Percentiles rank a stretch among this genome's conserved stretches.
Evolutionary conservation across 495 filamentous ascomycete species (phyloP).

Genomic region (Opeltia flavorubescens): DNA sequence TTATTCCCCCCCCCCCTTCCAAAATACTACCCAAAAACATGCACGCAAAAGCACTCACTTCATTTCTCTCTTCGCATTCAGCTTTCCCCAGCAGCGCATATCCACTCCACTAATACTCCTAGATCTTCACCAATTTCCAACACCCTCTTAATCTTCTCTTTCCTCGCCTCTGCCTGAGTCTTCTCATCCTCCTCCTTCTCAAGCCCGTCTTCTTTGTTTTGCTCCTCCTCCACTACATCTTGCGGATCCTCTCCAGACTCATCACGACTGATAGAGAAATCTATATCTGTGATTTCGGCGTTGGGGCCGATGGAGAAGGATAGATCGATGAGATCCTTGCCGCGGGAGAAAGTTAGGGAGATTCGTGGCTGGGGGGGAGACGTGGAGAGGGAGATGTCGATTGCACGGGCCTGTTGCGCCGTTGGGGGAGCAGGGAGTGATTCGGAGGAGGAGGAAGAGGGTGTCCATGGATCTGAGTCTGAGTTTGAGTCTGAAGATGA

Average conservation of each 20-base stretch:
- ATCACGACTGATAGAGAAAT: conserved; percentile 18
- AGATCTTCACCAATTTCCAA: conserved; percentile 38
- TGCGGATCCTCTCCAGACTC: no score
- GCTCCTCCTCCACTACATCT: background rate
- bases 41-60: no score
- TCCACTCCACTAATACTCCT: conserved; percentile 45
- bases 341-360: conserved; percentile 36
- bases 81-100: conserved; percentile 8
- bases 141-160: conserved; percentile 21
- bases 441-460: background rate
- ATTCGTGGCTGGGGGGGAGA: conserved; percentile 32
- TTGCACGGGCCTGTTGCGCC: conserved; percentile 8
- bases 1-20: no score
- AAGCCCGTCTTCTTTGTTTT: conserved; percentile 6
- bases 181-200: conserved; percentile 15
- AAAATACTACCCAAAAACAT: no score
- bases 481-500: background rate
- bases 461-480: background rate
- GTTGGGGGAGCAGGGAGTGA: background rate
- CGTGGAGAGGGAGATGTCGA: conserved; percentile 34
- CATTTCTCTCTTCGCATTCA: no score
- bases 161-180: conserved; percentile 11
- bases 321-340: conserved; percentile 25
- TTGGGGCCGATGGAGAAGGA: conserved; percentile 48
- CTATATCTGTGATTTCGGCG: conserved; percentile 37